A percentile compares a stretch with the other conserved stretches of the same genome.
phyloP scores from a whole-genome alignment of 2,329 filamentous ascomycete species.

The Didymella segeticola region DNA sequence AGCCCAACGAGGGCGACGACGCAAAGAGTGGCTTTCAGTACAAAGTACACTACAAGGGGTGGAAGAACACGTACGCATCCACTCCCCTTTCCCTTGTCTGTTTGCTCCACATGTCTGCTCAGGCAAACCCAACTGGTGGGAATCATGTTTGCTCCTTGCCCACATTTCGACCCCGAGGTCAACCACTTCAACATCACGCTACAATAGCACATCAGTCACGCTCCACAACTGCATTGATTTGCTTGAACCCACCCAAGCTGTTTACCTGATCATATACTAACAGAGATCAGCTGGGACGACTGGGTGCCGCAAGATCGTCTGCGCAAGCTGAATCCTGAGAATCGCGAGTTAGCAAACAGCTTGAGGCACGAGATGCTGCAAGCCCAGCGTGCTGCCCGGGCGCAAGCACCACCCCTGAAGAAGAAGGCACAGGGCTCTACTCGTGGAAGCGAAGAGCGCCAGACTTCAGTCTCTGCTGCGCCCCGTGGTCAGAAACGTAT shows the following conservation, averaged over 20 bases:
- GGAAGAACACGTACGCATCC: slow-evolving; percentile 87
- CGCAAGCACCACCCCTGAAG: slow-evolving; percentile 56
- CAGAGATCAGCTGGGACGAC: slow-evolving; percentile 80
- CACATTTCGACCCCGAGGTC: slow-evolving; percentile 12
- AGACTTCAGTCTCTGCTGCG: slow-evolving; percentile 61
- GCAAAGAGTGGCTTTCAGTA: slow-evolving; percentile 82
- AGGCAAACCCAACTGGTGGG: background rate
- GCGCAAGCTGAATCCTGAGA: slow-evolving; percentile 92
- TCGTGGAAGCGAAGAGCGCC: slow-evolving; percentile 79
- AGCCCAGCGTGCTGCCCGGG: slow-evolving; percentile 58
- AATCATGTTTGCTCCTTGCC: slow-evolving; percentile 22
- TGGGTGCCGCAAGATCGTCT: slow-evolving; percentile 95
- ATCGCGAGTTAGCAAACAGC: slow-evolving; percentile 83
- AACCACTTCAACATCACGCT: slow-evolving; percentile 21
- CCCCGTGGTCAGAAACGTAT: slow-evolving; percentile 75
- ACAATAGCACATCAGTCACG: background rate
- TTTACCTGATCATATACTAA: slow-evolving; percentile 21
- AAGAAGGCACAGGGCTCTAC: slow-evolving; percentile 66
- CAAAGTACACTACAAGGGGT: slow-evolving; percentile 97
- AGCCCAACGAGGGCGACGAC: slow-evolving; percentile 65
- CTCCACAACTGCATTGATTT: background rate
- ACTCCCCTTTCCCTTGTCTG: background rate
- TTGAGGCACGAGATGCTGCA: slow-evolving; percentile 72
- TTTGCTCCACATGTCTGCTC: background rate
- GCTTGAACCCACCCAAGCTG: background rate